A percentile compares a stretch with the other conserved stretches of the same genome.
phyloP scores from a whole-genome alignment of 139 green algal genomes.

The Ettlia oleoabundans region DNA sequence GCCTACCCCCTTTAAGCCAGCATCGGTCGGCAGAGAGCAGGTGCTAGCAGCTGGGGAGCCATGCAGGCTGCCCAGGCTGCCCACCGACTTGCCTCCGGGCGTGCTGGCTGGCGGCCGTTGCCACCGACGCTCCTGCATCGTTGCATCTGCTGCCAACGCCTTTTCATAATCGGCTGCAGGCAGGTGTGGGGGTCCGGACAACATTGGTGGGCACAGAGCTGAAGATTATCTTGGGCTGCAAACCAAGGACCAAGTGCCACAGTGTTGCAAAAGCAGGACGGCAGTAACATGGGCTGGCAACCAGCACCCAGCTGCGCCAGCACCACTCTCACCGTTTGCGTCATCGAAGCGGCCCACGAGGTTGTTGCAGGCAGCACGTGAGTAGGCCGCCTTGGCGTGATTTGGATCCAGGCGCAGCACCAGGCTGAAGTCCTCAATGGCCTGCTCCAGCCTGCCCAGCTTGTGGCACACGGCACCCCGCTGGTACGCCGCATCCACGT shows the following conservation, averaged over 20 bases:
- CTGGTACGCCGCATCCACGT: slow-evolving; percentile 77
- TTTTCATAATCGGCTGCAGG: slow-evolving; percentile 27
- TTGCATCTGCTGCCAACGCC: slow-evolving; percentile 7
- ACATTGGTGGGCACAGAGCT: no score
- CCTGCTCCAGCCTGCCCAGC: slow-evolving; percentile 59
- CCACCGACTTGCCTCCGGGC: background rate
- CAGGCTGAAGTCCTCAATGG: slow-evolving; percentile 66
- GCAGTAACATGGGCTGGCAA: background rate
- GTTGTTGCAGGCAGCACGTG: slow-evolving; percentile 74
- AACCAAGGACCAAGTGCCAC: no score
- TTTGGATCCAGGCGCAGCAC: slow-evolving; percentile 71
- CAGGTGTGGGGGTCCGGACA: no score
- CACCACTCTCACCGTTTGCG: slow-evolving; percentile 67
- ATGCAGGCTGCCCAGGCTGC: slow-evolving; percentile 17
- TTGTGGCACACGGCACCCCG: slow-evolving; percentile 62
- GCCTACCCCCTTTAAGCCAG: background rate
- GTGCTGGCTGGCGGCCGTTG: background rate
- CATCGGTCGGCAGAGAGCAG: background rate
- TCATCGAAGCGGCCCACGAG: slow-evolving; percentile 65
- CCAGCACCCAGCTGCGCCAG: background rate
- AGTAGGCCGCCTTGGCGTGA: slow-evolving; percentile 79
- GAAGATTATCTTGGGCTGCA: no score
- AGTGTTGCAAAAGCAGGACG: background rate
- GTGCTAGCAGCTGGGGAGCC: slow-evolving; percentile 5
- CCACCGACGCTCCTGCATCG: background rate